Conservation (phyloP, 257 asterid species). For the Cinchona pubescens region DNA sequence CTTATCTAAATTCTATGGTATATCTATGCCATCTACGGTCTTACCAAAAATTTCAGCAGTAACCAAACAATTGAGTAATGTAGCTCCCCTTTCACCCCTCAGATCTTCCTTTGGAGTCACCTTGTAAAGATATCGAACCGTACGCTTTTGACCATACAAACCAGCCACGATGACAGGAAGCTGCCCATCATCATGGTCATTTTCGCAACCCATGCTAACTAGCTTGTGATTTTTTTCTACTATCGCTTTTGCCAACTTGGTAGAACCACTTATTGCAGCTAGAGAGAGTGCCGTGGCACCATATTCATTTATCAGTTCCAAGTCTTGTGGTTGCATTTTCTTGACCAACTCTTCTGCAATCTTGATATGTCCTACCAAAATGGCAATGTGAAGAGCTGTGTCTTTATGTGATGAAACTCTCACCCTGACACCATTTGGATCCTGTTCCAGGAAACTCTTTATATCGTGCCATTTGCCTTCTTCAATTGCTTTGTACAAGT, state of each 20-base stretch:
- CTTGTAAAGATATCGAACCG: conserved; percentile 32
- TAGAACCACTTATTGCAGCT: conserved; percentile 36
- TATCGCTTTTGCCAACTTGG: conserved; percentile 29
- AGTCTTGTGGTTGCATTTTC: conserved; percentile 21
- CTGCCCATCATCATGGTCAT: conserved; percentile 39
- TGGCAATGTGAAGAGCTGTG: conserved; percentile 44
- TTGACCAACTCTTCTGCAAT: conserved; percentile 30
- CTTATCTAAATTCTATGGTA: not conserved
- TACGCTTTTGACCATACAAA: conserved; percentile 29
- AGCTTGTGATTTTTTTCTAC: conserved; percentile 23
- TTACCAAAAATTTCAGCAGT: conserved; percentile 40
- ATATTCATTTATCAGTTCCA: conserved; percentile 32
- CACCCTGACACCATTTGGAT: conserved; percentile 21
- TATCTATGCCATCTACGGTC: not conserved
- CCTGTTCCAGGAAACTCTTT: not conserved
- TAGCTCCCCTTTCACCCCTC: conserved; percentile 28
- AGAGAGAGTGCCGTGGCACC: conserved; percentile 38
- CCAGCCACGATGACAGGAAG: conserved; percentile 53
- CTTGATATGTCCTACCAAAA: conserved; percentile 27
- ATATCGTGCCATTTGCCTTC: conserved; percentile 15
- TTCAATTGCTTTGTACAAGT: conserved; percentile 28
- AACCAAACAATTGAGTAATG: conserved; percentile 33
- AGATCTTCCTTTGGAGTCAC: conserved; percentile 26
- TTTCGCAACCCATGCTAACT: conserved; percentile 22
- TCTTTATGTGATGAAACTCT: conserved; percentile 37